Evolutionary conservation across 2,329 filamentous ascomycete species (phyloP), one percentile per base, ranked within the genome.

Genomic region (Helotiales sp.): DNA sequence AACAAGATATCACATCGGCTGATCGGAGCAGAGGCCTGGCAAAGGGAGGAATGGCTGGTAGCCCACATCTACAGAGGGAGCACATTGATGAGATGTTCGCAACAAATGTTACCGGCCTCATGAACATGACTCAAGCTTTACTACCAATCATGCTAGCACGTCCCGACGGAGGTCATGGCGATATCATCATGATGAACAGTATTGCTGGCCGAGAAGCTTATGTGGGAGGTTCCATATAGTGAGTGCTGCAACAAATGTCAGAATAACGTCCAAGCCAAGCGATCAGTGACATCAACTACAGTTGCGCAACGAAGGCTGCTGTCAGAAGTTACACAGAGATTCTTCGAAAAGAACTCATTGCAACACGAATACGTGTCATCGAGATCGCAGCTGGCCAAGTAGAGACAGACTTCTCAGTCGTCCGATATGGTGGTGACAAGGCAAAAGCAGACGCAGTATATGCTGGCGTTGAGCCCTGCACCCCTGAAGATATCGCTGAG

Each of bases 41-140:
- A 61, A 93, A 90, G 74, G 93, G 92, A 63, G 84, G 52, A 2
- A 54, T 96, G 15, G 93, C 90, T 51, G 85, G 89, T 71, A 91
- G 92, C 1, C 93, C 93, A 22, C 83, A 90, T 38, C 97, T 99
- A 71, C 82, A 80, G n/a, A 81, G 90, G 69, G 86, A 87, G 59
- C 93, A 99, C 76, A 89, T 97, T 67, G 81, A 89, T 67, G 70
- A 86, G 72, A 97, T 98, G 92, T 91, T 97, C 72, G 77, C 83
- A 42, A 98, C 93, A 57, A 99, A 99, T 73, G 93, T 98, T 48
- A 95, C 89, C 2, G 95, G 95, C 19, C 81, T 99, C 34, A 95
- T 99, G 78, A 90, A 93, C 79, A 91, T 98, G 89, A 98, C 95
- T 0, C 95, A 99, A 79, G 90, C 90, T 42, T 81, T 96, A 58